Evolutionary conservation across 2,329 filamentous ascomycete species (phyloP), one percentile per base, ranked within the genome.

Genomic region (Aspergillus aculeatus): DNA sequence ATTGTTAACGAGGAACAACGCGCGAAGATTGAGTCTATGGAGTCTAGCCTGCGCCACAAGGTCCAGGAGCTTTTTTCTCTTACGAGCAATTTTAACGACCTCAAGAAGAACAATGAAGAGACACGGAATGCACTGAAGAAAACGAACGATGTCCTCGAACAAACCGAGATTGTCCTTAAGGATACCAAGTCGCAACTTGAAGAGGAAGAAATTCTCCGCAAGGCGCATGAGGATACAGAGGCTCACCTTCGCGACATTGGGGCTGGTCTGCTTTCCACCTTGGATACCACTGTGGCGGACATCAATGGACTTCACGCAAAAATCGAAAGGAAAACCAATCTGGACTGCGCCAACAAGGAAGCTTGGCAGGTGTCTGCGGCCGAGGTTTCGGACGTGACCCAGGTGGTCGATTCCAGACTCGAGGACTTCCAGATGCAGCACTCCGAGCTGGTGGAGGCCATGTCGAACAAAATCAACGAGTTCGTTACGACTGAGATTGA

Each of bases 1-100:
- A 97, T 98, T 63, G 84, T 98, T 44, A 90, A 89, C 66, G 94
- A 98, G 69, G 95, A 99, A 73, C 94, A 98, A 70, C 85, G 88
- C 7, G 92, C 94, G 66, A 94, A 92, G 74, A 92, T 99, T 50
- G 92, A 96, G 71, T 93, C 91, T 0, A 89, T 98, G 79, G 95
- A 99, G 74, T 85, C 85, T 41, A 96, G 95, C 69, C 81, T 99
- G 57, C 87, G 92, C 23, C 95, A 96, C 78, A 98, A 97, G 74
- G 89, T 96, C 2, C 92, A 98, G 69, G 93, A 99, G 73, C 82
- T 99, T 0, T 93, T 96, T 73, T 86, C 87, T 11, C 79, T 98
- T 41, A 96, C 91, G 0, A 92, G 89, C 47, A 92, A 87, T 65
- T 96, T 98, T 73, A 92, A 93, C 78, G 87, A 85, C 0, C 77